A percentile compares a stretch with the other conserved stretches of the same genome.
These are phyloP conservation scores for Plantago major DNA, from an alignment of 257 asterid genomes.

Conservation along the genomic window DNA sequence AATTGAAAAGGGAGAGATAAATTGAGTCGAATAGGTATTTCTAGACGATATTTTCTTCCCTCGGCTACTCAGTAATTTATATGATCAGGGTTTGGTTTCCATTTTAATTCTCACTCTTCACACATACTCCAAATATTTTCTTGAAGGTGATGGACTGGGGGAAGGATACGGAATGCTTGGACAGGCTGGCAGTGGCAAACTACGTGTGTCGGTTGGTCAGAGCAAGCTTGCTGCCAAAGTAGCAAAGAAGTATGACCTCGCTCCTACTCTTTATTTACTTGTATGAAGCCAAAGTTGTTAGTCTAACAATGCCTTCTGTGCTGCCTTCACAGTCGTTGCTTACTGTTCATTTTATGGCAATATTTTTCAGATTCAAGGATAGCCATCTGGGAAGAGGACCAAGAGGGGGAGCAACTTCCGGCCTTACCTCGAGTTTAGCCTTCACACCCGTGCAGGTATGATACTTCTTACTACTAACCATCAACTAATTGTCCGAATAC, in stretches of 20 bases:
- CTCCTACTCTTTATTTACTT: conserved; percentile 2
- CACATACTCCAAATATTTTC: conserved; percentile 11
- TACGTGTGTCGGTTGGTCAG: conserved; percentile 77
- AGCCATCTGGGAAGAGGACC: conserved; percentile 40
- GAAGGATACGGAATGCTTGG: conserved; percentile 99
- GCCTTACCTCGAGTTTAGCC: conserved; percentile 91
- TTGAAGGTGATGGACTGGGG: conserved; percentile 94
- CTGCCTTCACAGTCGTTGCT: conserved; percentile 4
- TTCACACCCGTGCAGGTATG: conserved; percentile 97
- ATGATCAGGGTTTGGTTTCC: neutral
- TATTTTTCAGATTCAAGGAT: conserved; percentile 66
- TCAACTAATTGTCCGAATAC: neutral
- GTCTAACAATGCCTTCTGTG: neutral
- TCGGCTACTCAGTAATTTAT: neutral
- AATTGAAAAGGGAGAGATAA: neutral
- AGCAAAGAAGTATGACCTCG: conserved; percentile 62
- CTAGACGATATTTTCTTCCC: no score
- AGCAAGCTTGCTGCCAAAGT: conserved; percentile 90
- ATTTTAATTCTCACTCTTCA: neutral
- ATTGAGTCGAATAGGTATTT: no score
- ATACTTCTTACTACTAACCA: conserved; percentile 1
- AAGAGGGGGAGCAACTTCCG: conserved; percentile 92
- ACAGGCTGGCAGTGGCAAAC: conserved; percentile 93
- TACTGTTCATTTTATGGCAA: conserved; percentile 7
- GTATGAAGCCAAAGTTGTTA: neutral